Conservation (phyloP, 192 early-diverging fungal genomes). For the Gigaspora rosea region DNA sequence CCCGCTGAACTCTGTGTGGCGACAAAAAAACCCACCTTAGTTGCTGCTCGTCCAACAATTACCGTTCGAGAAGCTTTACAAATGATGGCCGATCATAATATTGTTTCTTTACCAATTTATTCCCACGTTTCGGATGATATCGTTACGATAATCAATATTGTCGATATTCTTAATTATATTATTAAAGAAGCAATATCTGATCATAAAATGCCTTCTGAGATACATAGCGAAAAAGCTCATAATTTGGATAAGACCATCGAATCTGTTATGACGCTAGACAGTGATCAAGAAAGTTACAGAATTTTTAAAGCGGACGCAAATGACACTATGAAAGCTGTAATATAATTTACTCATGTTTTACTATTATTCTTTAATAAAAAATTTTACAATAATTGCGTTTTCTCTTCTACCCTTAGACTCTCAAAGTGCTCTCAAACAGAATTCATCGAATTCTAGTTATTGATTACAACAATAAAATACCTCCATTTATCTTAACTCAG, state of each 20-base stretch:
- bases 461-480: conserved; percentile 40
- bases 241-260: conserved; percentile 41
- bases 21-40: conserved; percentile 34
- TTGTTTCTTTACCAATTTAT: conserved; percentile 58
- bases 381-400: neutral
- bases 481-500: conserved; percentile 59
- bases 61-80: conserved; percentile 52
- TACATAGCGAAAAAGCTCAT: conserved; percentile 36
- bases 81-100: conserved; percentile 48
- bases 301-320: conserved; percentile 38
- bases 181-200: conserved; percentile 29
- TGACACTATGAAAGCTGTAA: conserved; percentile 38
- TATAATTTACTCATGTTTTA: neutral
- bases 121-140: conserved; percentile 50
- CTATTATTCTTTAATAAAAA: neutral
- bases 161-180: conserved; percentile 55
- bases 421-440: conserved; percentile 56
- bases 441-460: conserved; percentile 62
- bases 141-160: conserved; percentile 54
- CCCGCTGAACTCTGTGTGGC: conserved; percentile 36
- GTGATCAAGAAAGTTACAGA: conserved; percentile 47
- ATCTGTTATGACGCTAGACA: conserved; percentile 47
- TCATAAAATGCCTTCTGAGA: neutral
- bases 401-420: conserved; percentile 28
- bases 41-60: conserved; percentile 48